Evolutionary conservation across 345 rosid species (phyloP), one percentile per base, ranked within the genome.

Genomic region (Eucalyptus camaldulensis): DNA sequence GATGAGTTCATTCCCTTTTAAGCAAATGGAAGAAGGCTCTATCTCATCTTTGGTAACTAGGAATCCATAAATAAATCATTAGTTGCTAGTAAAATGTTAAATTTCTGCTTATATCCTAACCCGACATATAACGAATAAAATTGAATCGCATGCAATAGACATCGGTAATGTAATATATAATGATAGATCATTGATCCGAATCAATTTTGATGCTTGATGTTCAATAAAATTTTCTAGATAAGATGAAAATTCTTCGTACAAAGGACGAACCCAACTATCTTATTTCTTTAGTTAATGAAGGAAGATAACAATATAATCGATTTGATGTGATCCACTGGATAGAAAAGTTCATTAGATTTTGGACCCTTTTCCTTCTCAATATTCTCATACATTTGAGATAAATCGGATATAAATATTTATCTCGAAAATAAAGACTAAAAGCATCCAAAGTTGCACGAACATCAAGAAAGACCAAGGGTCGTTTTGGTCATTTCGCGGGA

Each of bases 181-280:
- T 5, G 5, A 6, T 0, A 1, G 14, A 76, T 76, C 5, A 6
- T 12, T 21, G 8, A 76, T 7, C 4, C 29, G 6, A 40, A 2
- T 76, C 29, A 22, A 76, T 76, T 76, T 40, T 6, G 15, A 40
- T 21, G 0, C 3, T 37, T 2, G 1, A 0, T 11, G 3, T 12
- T 0, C 1, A 6, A 65, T 65, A 15, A n/a, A n/a, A 14, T 65
- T 65, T n/a, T 31, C 5, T n/a, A n/a, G 8, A 7, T 65, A n/a
- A n/a, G 10, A 65, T 13, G 10, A n/a, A 65, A 14, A 65, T n/a
- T 65, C 11, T 65, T 5, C 0, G 5, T n/a, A 29, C 17, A 29
- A 6, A 29, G 13, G 31, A 25, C 1, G 17, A 65, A 9, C 40
- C 5, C 8, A 4, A 40, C 11, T 4, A 21, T 37, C 12, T 37